Evolutionary conservation across 169 alveolate genomes (phyloP).

Genomic region (Cryptosporidium sp.): DNA sequence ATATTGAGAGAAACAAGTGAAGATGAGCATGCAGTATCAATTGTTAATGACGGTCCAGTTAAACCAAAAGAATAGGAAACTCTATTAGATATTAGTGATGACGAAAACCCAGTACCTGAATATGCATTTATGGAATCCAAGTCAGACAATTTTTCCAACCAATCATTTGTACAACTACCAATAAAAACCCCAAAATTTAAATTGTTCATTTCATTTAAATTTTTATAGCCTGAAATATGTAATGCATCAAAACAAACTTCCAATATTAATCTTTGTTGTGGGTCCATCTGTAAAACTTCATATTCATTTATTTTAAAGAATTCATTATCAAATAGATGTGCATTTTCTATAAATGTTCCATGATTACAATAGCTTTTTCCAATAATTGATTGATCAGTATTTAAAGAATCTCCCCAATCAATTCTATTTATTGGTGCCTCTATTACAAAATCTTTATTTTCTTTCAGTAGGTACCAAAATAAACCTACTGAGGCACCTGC

Average conservation of each 20-base stretch:
- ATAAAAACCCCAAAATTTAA: conserved; percentile 80
- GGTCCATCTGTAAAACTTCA: conserved; percentile 83
- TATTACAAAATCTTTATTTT: conserved; percentile 76
- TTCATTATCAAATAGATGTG: conserved; percentile 77
- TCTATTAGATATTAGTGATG: conserved; percentile 74
- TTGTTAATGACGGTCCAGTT: conserved; percentile 63
- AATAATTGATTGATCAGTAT: conserved; percentile 10
- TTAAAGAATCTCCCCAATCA: conserved; percentile 26
- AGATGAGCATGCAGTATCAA: conserved; percentile 73
- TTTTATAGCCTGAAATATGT: conserved; percentile 70
- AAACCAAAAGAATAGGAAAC: conserved; percentile 58
- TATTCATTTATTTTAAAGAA: conserved; percentile 45
- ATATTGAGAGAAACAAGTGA: conserved; percentile 52
- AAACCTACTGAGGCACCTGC: conserved; percentile 48
- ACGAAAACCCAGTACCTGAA: conserved; percentile 80
- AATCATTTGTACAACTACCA: conserved; percentile 81
- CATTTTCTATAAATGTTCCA: conserved; percentile 78
- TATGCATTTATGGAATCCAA: conserved; percentile 66
- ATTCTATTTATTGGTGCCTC: conserved; percentile 80
- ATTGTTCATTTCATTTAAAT: conserved; percentile 42
- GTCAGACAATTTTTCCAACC: conserved; percentile 77
- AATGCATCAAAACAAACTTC: conserved; percentile 82
- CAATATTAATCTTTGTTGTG: conserved; percentile 84
- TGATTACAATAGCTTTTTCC: conserved; percentile 64
- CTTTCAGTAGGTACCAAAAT: conserved; percentile 77